A percentile compares a stretch with the other conserved stretches of the same genome.
Evolutionary conservation across 2,329 filamentous ascomycete species (phyloP).

Genomic region (Aspergillus glaucus): DNA sequence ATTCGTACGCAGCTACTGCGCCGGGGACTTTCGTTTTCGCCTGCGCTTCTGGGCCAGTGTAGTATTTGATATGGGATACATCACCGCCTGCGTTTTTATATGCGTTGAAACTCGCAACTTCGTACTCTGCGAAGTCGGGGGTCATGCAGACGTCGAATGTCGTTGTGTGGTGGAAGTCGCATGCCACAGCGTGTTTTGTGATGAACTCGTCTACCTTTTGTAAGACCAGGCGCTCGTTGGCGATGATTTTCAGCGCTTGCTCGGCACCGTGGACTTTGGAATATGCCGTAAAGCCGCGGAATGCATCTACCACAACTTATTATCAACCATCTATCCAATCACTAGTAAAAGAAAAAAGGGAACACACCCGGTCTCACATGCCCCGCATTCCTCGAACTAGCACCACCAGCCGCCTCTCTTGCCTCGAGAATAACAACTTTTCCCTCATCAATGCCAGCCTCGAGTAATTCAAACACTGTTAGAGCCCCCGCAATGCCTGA

Average conservation of each 20-base stretch:
- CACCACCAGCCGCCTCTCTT: slow-evolving; percentile 40
- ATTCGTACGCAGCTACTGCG: slow-evolving; percentile 45
- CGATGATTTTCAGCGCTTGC: slow-evolving; percentile 43
- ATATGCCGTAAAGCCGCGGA: slow-evolving; percentile 44
- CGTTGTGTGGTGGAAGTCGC: slow-evolving; percentile 43
- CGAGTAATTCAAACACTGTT: slow-evolving; percentile 37
- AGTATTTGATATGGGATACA: slow-evolving; percentile 37
- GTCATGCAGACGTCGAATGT: slow-evolving; percentile 48
- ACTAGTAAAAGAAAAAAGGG: background rate
- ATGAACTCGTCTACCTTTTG: slow-evolving; percentile 39
- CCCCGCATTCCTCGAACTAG: slow-evolving; percentile 41
- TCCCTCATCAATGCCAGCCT: slow-evolving; percentile 25
- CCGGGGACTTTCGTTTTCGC: slow-evolving; percentile 31
- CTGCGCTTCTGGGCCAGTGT: slow-evolving; percentile 35
- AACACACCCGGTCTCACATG: slow-evolving; percentile 32
- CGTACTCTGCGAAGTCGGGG: slow-evolving; percentile 41
- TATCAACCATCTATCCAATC: background rate
- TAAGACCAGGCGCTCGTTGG: slow-evolving; percentile 39
- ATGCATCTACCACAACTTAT: slow-evolving; percentile 30
- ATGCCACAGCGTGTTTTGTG: slow-evolving; percentile 34
- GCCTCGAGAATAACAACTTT: slow-evolving; percentile 41
- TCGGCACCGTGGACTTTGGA: slow-evolving; percentile 36
- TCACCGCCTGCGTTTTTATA: slow-evolving; percentile 41
- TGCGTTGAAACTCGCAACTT: slow-evolving; percentile 34
- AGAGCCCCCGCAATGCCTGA: slow-evolving; percentile 40